Base-by-base conservation (phyloP, 78 protist genomes). In the Speleostelium caveatum region DNA sequence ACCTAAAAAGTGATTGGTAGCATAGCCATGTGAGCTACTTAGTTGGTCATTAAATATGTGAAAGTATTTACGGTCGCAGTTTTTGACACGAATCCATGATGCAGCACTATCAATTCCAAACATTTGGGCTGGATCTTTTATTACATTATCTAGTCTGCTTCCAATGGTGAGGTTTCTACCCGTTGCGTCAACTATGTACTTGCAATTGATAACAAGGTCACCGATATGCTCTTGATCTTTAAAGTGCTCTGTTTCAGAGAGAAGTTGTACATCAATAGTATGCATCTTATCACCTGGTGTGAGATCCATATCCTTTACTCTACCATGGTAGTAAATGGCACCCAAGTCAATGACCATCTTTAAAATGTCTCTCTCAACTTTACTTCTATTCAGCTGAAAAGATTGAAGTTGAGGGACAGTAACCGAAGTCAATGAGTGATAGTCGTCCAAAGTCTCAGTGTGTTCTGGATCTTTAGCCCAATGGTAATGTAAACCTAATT, bases 271-370 rank as follows among this genome's bases (percentile, higher is more conserved):
- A 39, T 55, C 66, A 39, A 74, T 21, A 6, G 66, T 56, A 2
- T 74, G 55, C 5, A 74, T 24, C 4, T 55, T 8, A 35, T 74
- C 68, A 60, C 83, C 83, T 17, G 1, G 2, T 2, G 38, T 58
- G 36, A 59, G 32, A 30, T 74, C 83, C 2, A 74, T 60, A 36
- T 74, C 68, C 28, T 56, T 74, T 8, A 74, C 83, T 26, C 68
- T 21, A 39, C 83, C 83, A 60, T 74, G 83, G n/a, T 74, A 74
- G n/a, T 74, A 74, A 2, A 74, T 55, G 2, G 53, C 83, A 74
- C 83, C 83, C 59, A 38, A 45, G 1, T 59, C 42, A 12, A 33
- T 33, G 2, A 74, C 68, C 83, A 74, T 74, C 19, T 74, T 33
- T 12, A 74, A 22, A 3, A 74, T 36, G 24, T 74, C 83, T 8